These are phyloP conservation scores for Silene conica DNA, from an alignment of 148 eudicot species.

Conservation along the genomic window DNA sequence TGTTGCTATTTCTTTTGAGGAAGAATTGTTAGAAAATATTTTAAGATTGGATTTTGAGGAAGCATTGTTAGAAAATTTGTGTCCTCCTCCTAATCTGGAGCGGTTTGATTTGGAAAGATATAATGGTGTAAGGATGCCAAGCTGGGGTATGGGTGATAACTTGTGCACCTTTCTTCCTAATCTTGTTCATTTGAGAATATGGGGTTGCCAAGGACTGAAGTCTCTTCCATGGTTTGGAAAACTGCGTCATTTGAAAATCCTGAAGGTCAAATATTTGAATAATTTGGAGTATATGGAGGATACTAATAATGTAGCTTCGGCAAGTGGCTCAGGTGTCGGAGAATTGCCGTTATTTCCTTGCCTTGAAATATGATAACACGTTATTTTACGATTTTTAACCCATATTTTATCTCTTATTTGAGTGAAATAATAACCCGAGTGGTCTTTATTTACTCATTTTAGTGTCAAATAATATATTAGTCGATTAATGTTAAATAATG, in stretches of 20 bases:
- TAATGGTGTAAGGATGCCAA: neutral
- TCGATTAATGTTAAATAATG: no score
- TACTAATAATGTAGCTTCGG: neutral
- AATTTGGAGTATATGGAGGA: constrained; percentile 21
- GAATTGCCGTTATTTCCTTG: neutral
- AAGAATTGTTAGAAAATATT: neutral
- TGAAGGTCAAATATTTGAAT: neutral
- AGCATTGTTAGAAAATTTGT: no score
- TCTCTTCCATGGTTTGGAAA: constrained; percentile 15
- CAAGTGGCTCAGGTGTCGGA: neutral
- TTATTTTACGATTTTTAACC: no score
- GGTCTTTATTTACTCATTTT: no score
- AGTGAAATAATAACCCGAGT: no score
- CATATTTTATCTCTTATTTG: no score
- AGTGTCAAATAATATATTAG: no score
- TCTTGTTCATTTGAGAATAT: neutral
- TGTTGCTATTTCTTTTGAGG: no score
- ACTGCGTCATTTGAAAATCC: constrained; percentile 4
- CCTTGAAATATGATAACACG: neutral
- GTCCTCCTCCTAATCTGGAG: neutral
- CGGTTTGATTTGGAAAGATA: neutral
- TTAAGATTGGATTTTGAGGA: no score
- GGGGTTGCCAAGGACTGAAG: neutral
- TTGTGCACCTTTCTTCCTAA: constrained; percentile 16
- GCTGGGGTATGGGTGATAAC: neutral